Evolutionary conservation across 2,329 filamentous ascomycete genomes (phyloP).

Genomic region (Didymella segeticola): DNA sequence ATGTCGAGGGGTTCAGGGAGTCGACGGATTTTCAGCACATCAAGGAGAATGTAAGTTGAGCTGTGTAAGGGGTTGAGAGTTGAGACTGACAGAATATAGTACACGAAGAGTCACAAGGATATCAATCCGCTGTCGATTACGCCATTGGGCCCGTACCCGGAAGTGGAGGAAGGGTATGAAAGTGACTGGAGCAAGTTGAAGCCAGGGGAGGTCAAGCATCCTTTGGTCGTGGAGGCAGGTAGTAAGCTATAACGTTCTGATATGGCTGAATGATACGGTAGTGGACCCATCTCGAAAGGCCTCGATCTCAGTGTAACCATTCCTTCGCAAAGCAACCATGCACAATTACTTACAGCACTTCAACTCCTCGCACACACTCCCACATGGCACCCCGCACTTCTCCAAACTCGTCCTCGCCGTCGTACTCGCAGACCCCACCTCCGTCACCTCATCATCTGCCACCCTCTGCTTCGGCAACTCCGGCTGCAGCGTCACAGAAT

Average conservation of each 20-base stretch:
- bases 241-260: conserved; percentile 29
- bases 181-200: conserved; percentile 57
- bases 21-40: conserved; percentile 72
- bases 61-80: neutral
- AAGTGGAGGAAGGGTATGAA: conserved; percentile 62
- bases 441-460: neutral
- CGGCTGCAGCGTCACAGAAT: conserved; percentile 74
- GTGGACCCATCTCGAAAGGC: too few relatives aligned
- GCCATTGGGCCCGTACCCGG: conserved; percentile 66
- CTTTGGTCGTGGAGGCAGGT: conserved; percentile 39
- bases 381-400: conserved; percentile 61
- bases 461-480: conserved; percentile 52
- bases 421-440: conserved; percentile 8
- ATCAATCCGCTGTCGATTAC: conserved; percentile 69
- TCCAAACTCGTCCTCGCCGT: conserved; percentile 37
- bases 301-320: too few relatives aligned
- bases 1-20: conserved; percentile 60
- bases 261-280: neutral
- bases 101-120: conserved; percentile 65
- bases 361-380: conserved; percentile 58
- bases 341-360: conserved; percentile 51
- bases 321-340: too few relatives aligned
- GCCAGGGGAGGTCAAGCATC: conserved; percentile 57
- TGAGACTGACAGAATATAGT: conserved; percentile 36
- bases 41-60: conserved; percentile 64